These are phyloP conservation scores for Pecoramyces ruminantium DNA, from an alignment of 192 early-diverging fungal species.

Conservation along the genomic window DNA sequence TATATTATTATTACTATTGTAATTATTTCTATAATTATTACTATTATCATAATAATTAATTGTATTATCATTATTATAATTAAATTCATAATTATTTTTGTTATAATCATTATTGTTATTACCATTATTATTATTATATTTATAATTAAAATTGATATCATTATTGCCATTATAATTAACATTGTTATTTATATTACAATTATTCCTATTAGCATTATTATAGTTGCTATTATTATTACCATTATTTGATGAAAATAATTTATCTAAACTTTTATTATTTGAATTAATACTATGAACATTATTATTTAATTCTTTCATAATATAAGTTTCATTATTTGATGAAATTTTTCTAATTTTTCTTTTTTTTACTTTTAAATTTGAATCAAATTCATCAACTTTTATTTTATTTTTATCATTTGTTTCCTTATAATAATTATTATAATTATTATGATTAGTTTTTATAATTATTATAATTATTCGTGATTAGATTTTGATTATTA, in stretches of 20 bases:
- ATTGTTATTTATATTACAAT: not conserved
- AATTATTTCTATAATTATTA: no score
- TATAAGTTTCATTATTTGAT: not conserved
- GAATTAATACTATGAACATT: not conserved
- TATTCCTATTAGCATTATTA: not conserved
- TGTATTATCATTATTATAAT: no score
- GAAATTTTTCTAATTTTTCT: not conserved
- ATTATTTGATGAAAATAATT: not conserved
- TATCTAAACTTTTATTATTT: not conserved
- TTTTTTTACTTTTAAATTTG: not conserved
- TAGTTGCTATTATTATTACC: no score
- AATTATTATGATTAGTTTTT: no score
- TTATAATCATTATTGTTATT: not conserved
- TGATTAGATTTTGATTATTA: not conserved
- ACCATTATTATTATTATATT: not conserved
- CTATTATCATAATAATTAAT: no score
- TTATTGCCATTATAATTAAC: not conserved
- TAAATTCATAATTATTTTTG: no score
- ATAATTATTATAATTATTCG: not conserved
- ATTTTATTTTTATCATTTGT: not conserved
- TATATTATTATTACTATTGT: no score
- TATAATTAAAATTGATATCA: not conserved
- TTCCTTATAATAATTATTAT: no score
- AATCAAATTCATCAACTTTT: not conserved
- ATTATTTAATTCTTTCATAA: not conserved